Evolutionary conservation across 2,329 filamentous ascomycete species (phyloP).

Genomic region (Xenoacremonium recifei): DNA sequence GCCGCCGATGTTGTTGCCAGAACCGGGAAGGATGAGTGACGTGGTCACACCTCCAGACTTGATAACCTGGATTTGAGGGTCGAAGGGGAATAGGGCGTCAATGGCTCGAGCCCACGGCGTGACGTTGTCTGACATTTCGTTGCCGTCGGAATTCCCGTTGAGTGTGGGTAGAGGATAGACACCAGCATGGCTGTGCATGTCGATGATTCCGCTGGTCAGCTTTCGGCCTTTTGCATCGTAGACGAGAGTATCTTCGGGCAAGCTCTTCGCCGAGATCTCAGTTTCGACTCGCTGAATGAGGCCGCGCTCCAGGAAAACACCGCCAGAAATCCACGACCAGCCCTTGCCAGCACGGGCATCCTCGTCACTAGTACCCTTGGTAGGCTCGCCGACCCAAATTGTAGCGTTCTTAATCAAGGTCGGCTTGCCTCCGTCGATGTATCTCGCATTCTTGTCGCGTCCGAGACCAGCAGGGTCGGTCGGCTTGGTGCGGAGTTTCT

Average conservation of each 20-base stretch:
- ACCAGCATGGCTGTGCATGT: slow-evolving; percentile 70
- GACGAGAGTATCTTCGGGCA: slow-evolving; percentile 48
- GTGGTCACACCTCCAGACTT: slow-evolving; percentile 73
- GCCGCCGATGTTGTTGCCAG: slow-evolving; percentile 71
- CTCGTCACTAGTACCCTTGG: slow-evolving; percentile 44
- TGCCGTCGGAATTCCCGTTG: slow-evolving; percentile 55
- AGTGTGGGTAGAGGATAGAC: slow-evolving; percentile 57
- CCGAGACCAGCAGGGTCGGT: slow-evolving; percentile 54
- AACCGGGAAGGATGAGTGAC: slow-evolving; percentile 64
- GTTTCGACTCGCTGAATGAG: slow-evolving; percentile 55
- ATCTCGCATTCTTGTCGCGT: slow-evolving; percentile 60
- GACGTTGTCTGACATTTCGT: slow-evolving; percentile 62
- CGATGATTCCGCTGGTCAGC: slow-evolving; percentile 66
- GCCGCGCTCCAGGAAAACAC: slow-evolving; percentile 60
- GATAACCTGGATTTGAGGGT: slow-evolving; percentile 66
- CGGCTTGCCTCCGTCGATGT: slow-evolving; percentile 55
- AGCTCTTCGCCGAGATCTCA: slow-evolving; percentile 38
- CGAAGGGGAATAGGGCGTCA: slow-evolving; percentile 62
- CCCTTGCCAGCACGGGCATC: slow-evolving; percentile 58
- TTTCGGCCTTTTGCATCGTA: slow-evolving; percentile 60
- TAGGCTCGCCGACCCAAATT: slow-evolving; percentile 64
- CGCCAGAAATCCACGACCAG: slow-evolving; percentile 58
- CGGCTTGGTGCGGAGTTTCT: slow-evolving; percentile 53
- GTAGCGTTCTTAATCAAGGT: slow-evolving; percentile 66
- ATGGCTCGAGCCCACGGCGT: slow-evolving; percentile 68